phyloP scores from a whole-genome alignment of 352 stramenopile genomes.

The Phytopythium aichiense region DNA sequence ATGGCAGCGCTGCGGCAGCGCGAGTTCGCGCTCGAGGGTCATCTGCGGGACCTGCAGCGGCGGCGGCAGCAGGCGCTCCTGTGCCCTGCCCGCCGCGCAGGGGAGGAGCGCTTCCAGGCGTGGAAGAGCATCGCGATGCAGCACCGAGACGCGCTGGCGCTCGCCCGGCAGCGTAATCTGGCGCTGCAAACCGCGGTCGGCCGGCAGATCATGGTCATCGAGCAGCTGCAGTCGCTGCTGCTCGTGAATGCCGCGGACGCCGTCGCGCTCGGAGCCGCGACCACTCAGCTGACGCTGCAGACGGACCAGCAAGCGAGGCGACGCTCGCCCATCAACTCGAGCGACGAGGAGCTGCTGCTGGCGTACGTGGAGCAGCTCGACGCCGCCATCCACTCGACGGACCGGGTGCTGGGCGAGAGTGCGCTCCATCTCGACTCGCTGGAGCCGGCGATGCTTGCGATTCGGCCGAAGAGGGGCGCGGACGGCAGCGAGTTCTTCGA shows the following conservation, averaged over 20 bases:
- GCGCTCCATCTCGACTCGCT: neutral
- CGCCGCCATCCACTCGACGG: neutral
- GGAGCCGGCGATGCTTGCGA: neutral
- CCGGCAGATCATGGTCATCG: neutral
- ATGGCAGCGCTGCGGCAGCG: neutral
- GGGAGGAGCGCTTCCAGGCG: neutral
- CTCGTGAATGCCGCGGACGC: neutral
- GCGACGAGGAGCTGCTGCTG: conserved; percentile 5
- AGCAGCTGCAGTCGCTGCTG: neutral
- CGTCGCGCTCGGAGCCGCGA: neutral
- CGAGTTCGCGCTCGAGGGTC: conserved; percentile 6
- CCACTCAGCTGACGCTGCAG: neutral
- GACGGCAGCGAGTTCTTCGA: conserved; percentile 4
- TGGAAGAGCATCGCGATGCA: conserved; percentile 1
- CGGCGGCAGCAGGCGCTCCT: neutral
- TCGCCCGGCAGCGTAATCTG: conserved; percentile 1
- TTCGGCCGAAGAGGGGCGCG: neutral
- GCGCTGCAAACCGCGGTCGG: neutral
- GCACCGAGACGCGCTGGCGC: conserved; percentile 1
- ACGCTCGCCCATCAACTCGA: neutral
- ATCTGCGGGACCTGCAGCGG: neutral
- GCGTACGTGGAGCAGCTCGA: conserved; percentile 1
- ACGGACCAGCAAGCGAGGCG: neutral
- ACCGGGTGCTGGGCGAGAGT: conserved; percentile 4
- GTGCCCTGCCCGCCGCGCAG: neutral